Base-by-base conservation (phyloP, 2,329 filamentous ascomycete species). In the Chlorencoelia australis region DNA sequence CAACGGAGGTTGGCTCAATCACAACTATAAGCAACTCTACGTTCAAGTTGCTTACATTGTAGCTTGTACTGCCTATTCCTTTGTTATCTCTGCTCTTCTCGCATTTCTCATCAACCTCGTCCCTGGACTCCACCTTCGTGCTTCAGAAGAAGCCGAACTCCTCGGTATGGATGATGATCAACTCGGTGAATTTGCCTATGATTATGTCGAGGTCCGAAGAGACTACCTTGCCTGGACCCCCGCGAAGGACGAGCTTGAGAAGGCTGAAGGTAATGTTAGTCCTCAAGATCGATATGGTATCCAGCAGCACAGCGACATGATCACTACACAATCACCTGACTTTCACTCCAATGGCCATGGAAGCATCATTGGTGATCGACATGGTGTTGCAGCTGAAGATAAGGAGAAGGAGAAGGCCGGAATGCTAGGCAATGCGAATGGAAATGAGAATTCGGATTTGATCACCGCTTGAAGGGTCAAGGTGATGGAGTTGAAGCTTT, bases 141-240 rank as follows among this genome's bases (percentile, higher is more conserved):
- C 83, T 7, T 80, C 74, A 17, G 82, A 87, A 54, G 80, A 88
- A 61, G 84, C 84, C 16, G 84, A 91, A 61, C 74, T 89, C 9
- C 74, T 89, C 39, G 84, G 84, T 49, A 88, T 89, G 82, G 84
- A 91, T 54, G 84, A 89, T 56, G 83, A 89, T 62, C 84, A 91
- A 64, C 82, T 89, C 50, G 84, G 84, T 61, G 84, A 91, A 62
- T 91, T 89, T 57, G 84, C 83, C 9, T 89, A 89, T 67, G 84
- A 91, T 59, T 91, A 89, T 59, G 84, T 91, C 47, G 84, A 91
- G 69, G 82, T 89, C 41, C 80, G 84, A 55, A 77, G 84, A 53
- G 84, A 91, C 62, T 91, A 88, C 68, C 74, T 91, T 25, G 84
- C 84, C 41, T 91, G 84, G 84, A 88, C 82, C 19, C 84, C 84